Base-by-base conservation (phyloP, 768 basidiomycete species). In the Pisolithus microcarpus region DNA sequence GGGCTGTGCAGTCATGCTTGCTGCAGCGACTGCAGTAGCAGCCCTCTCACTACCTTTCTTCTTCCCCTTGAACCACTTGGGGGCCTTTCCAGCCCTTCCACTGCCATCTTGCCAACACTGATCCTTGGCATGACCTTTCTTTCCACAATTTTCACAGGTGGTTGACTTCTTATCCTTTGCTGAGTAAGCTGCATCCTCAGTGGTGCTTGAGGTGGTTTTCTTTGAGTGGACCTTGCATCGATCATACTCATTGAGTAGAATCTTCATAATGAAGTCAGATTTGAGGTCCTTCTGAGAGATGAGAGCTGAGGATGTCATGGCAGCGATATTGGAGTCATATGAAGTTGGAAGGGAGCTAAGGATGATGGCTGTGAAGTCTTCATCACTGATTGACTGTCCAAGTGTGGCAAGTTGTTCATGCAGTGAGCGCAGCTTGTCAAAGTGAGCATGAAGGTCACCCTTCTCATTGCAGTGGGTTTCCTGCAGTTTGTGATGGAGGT, bases 321-420 rank as follows among this genome's bases (percentile, higher is more conserved):
- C 50, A 16, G 67, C 61, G 47, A 70, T 58, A 43, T 58, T 62
- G 37, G 65, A 48, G 48, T 67, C 64, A 52, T 66, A 72, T 18
- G 63, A 66, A 4, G 47, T 21, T 7, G 70, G 70, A 21, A 73
- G 61, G 3, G 71, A 72, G 16, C 58, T 52, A 18, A 72, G 58
- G 28, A 71, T 60, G 40, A 71, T 70, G 19, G 23, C 23, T 24
- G 23, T 24, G 23, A 24, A 24, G 23, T 24, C 23, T 24, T 24
- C 23, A 24, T 45, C 43, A 28, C 6, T 3, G 5, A 45, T 31
- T 67, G 42, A 70, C 7, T 62, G 53, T 23, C 66, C 69, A 61
- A 70, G 65, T 5, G 64, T 58, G 0, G 67, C 61, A 16, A 73
- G 61, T 37, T 70, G 58, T 49, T 71, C 63, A 7, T 53, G 55